phyloP scores from a whole-genome alignment of 306 rosid genomes.

The Vicia faba region DNA sequence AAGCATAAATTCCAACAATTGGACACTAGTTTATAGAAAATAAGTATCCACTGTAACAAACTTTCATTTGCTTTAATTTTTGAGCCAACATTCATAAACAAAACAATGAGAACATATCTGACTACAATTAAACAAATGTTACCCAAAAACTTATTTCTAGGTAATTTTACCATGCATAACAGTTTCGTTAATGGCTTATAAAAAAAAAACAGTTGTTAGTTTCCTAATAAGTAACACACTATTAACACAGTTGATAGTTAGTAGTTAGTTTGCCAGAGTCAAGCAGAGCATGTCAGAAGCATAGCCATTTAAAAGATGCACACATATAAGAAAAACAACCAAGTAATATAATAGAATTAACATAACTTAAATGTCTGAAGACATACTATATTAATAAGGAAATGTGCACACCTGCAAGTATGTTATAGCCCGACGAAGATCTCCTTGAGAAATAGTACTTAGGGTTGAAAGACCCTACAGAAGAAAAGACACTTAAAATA shows the following conservation, averaged over 20 bases:
- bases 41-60: background rate
- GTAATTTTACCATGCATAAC: background rate
- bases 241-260: conserved; percentile 21
- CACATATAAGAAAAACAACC: background rate
- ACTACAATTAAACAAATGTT: conserved; percentile 1
- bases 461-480: conserved; percentile 77
- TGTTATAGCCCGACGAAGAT: conserved; percentile 95
- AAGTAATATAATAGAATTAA: background rate
- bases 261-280: background rate
- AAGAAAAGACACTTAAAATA: conserved; percentile 30
- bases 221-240: background rate
- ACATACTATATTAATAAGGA: conserved; percentile 1
- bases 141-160: conserved; percentile 2
- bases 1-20: conserved; percentile 7
- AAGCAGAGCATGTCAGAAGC: background rate
- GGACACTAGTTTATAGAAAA: background rate
- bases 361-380: conserved; percentile 3
- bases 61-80: conserved; percentile 10
- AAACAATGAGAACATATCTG: background rate
- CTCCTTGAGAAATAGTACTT: conserved; percentile 91
- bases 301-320: conserved; percentile 12
- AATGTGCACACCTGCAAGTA: conserved; percentile 74
- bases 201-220: background rate
- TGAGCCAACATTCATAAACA: conserved; percentile 7
- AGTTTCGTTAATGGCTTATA: background rate